Evolutionary conservation across 352 stramenopile genomes (phyloP), one percentile per base, ranked within the genome.

Genomic region (Blastocystis sp.): DNA sequence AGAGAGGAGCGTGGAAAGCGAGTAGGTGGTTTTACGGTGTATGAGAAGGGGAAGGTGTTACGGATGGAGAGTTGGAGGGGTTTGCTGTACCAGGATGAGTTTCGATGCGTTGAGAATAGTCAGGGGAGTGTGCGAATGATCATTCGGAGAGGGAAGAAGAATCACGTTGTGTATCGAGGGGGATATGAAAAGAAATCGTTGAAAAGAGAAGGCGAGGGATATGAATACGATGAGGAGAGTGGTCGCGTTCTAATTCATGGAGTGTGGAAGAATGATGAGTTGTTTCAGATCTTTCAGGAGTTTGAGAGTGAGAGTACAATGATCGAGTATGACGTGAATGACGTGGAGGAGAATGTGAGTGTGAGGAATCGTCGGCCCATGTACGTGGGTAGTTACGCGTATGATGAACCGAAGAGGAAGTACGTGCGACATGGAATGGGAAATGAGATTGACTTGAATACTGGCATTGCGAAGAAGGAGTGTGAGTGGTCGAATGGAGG

Each of bases 41-140:
- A 77, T 77, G 66, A 77, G 50, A 55, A 77, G 2, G 66, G 66
- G 55, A 31, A 60, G 37, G 66, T 35, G 29, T 19, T 71, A 71
- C 26, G 55, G 66, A 50, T 29, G 26, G 66, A 59, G 66, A 55
- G 29, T 45, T 51, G 33, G 66, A 10, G 3, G 31, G 37, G 13
- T n/a, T n/a, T n/a, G 37, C 29, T 55, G 31, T 55, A 16, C 13
- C 24, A 41, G 13, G 4, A 4, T 41, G 66, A 51, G n/a, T 24
- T 59, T 19, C n/a, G n/a, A 33, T 35, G 13, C 19, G n/a, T 77
- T 37, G 66, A 77, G 66, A 77, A 77, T 77, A 24, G 45, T 24
- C 21, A n/a, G 26, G 33, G 24, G 26, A 51, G 24, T n/a, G 6
- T 60, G n/a, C 10, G 37, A 24, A 19, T 77, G 66, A 29, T 77